Evolutionary conservation across 441 rosid genomes (phyloP).

Genomic region (Populus hybrid): DNA sequence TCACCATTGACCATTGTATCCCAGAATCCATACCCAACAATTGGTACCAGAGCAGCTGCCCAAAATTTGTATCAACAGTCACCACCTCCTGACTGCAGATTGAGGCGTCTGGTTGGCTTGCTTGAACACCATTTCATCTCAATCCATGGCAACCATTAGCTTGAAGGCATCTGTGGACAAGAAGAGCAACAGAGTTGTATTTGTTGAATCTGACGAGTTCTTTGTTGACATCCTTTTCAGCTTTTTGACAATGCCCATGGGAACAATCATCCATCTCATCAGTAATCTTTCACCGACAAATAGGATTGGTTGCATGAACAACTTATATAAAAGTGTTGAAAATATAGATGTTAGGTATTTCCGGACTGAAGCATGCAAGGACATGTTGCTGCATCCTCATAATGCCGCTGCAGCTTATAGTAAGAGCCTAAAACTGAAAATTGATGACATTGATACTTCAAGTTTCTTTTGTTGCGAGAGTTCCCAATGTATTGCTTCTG

Average conservation of each 20-base stretch:
- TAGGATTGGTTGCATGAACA: conserved; percentile 18
- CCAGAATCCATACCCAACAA: too few species aligned
- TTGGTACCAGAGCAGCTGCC: too few species aligned
- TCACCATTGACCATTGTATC: neutral
- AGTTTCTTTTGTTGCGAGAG: too few species aligned
- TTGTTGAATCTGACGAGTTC: neutral
- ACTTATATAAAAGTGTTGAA: conserved; percentile 24
- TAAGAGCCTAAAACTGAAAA: too few species aligned
- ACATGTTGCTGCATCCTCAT: too few species aligned
- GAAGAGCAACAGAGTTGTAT: conserved; percentile 17
- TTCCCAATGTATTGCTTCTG: too few species aligned
- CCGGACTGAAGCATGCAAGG: too few species aligned
- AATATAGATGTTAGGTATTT: neutral
- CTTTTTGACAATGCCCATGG: conserved; percentile 32
- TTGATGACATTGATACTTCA: too few species aligned
- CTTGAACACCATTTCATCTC: neutral
- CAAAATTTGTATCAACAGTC: neutral
- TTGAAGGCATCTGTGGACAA: conserved; percentile 25
- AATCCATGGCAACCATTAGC: neutral
- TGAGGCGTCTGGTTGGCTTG: too few species aligned
- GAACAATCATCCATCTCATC: conserved; percentile 16
- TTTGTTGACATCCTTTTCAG: conserved; percentile 30
- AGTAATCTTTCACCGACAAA: neutral
- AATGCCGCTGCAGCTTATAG: too few species aligned
- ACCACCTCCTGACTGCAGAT: too few species aligned